A percentile compares a stretch with the other conserved stretches of the same genome.
Evolutionary conservation across 257 asterid species (phyloP).

Genomic region (Solanum corneliomulleri): DNA sequence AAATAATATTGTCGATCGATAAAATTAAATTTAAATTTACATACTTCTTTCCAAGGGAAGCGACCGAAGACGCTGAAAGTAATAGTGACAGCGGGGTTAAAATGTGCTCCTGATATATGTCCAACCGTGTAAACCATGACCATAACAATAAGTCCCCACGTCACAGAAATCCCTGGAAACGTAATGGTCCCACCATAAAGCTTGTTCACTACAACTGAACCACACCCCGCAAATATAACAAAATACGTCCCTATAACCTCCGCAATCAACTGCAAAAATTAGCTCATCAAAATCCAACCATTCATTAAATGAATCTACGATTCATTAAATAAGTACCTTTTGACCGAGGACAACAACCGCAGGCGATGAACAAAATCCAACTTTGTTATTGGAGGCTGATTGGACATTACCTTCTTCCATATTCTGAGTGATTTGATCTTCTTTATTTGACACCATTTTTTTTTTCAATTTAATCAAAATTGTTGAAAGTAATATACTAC

Average conservation of each 20-base stretch:
- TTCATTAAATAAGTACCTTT: slow-evolving; percentile 17
- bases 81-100: slow-evolving; percentile 73
- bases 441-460: slow-evolving; percentile 1
- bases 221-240: slow-evolving; percentile 67
- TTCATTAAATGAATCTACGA: too few relatives aligned
- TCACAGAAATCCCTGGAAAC: slow-evolving; percentile 55
- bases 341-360: slow-evolving; percentile 14
- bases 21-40: background rate
- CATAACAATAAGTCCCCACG: slow-evolving; percentile 78
- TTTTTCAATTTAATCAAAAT: background rate
- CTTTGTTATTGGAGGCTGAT: background rate
- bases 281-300: background rate
- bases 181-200: slow-evolving; percentile 46
- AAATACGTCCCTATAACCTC: slow-evolving; percentile 61
- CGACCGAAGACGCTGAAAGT: slow-evolving; percentile 40
- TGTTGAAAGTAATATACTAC: background rate
- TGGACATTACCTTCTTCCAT: slow-evolving; percentile 35
- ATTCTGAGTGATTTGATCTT: slow-evolving; percentile 12
- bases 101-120: slow-evolving; percentile 85
- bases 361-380: slow-evolving; percentile 9
- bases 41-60: slow-evolving; percentile 62
- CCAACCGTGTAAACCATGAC: slow-evolving; percentile 63
- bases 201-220: slow-evolving; percentile 49
- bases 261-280: slow-evolving; percentile 36
- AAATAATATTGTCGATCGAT: background rate